phyloP scores from a whole-genome alignment of 805 yeast species.

The Priceomyces fermenticarens region DNA sequence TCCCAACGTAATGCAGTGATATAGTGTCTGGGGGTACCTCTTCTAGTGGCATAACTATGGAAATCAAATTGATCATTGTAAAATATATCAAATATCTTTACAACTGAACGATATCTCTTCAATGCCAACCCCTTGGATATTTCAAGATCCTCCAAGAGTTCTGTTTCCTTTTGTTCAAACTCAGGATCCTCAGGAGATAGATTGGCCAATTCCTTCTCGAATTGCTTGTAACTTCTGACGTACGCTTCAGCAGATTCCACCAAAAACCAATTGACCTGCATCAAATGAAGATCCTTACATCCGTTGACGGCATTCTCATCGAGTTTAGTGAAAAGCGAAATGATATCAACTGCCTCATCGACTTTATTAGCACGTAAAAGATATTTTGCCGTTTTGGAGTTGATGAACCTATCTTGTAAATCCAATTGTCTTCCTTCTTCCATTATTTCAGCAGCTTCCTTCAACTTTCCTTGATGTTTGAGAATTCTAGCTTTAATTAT shows the following conservation, averaged over 20 bases:
- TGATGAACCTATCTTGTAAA: conserved; percentile 87
- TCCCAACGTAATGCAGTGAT: conserved; percentile 79
- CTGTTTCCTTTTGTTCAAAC: conserved; percentile 22
- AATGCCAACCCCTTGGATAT: conserved; percentile 67
- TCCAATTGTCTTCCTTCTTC: conserved; percentile 73
- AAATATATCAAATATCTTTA: conserved; percentile 66
- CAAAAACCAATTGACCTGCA: conserved; percentile 92
- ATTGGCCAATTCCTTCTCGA: conserved; percentile 15
- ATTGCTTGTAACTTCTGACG: conserved; percentile 48
- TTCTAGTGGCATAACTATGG: conserved; percentile 87
- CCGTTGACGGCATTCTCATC: conserved; percentile 83
- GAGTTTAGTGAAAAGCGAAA: conserved; percentile 74
- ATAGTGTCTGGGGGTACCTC: conserved; percentile 87
- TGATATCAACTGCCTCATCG: conserved; percentile 69
- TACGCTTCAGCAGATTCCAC: conserved; percentile 84
- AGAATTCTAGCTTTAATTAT: conserved; percentile 76
- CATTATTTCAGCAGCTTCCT: conserved; percentile 63
- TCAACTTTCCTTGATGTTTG: conserved; percentile 64
- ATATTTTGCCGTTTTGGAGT: conserved; percentile 84
- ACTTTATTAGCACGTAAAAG: conserved; percentile 70
- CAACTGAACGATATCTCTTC: conserved; percentile 70
- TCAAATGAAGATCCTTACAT: conserved; percentile 75
- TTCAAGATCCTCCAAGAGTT: conserved; percentile 40
- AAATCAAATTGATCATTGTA: conserved; percentile 88
- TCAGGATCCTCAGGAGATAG: conserved; percentile 15